Evolutionary conservation across 2,329 filamentous ascomycete genomes (phyloP), one percentile per base, ranked within the genome.

Genomic region (Botrytis paeoniae): DNA sequence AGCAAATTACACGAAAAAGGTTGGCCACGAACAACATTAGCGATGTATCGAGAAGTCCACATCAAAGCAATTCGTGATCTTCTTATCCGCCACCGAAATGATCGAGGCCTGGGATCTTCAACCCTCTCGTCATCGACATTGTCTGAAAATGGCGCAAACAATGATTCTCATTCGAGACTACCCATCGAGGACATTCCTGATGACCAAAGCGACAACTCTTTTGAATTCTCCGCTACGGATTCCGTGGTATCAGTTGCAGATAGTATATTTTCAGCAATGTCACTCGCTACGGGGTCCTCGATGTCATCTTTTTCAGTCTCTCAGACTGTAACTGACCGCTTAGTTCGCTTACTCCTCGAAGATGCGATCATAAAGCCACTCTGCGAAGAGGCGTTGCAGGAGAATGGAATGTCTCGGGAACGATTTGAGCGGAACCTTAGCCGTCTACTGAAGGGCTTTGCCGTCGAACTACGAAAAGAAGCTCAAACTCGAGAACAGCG

Each of bases 351-450:
- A 8, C 48, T 75, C 0, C 70, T 76, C 1, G 71, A 69, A 5
- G 75, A 76, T 39, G 41, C 16, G 35, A 25, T 22, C 2, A 71
- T 76, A 25, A 60, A 70, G 32, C 4, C 41, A 16, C 43, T 71
- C 20, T 76, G 73, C 29, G 35, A n/a, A 6, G 66, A 74, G 20
- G 75, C 69, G 6, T 54, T 74, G 5, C 25, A 10, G 6, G 32
- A 18, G 18, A 59, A 22, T 29, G 9, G 20, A 35, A 70, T 74
- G 25, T 18, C 69, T 20, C n/a, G 63, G 43, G 66, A 71, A 59
- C 71, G 73, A 12, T 74, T 76, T 45, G 73, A 75, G 35, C 69
- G 73, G 18, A 76, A 76, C 9, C 32, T 76, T 4, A 20, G 69
- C 16, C 65, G 73, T 39, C 57, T 74, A 25, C 18, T 76, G 2